phyloP scores from a whole-genome alignment of 208 protist species.

The Tritrichomonas musculus region DNA sequence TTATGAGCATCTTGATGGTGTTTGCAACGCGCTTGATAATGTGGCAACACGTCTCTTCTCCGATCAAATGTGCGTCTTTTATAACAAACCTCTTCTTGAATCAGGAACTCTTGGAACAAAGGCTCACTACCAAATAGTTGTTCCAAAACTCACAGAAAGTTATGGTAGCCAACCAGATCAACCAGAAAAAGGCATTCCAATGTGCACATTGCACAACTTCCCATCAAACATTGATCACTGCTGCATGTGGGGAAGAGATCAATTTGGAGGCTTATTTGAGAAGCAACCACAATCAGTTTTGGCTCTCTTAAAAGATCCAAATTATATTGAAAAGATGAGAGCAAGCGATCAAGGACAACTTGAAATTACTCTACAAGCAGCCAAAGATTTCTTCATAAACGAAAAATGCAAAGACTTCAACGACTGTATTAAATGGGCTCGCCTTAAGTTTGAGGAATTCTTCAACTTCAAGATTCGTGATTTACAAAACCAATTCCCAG shows the following conservation, averaged over 20 bases:
- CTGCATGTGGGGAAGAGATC: conserved; percentile 57
- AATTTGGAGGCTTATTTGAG: conserved; percentile 67
- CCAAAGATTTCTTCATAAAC: conserved; percentile 62
- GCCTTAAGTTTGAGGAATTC: conserved; percentile 79
- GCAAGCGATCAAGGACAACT: conserved; percentile 64
- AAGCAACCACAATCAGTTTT: not conserved
- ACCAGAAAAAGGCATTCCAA: conserved; percentile 92
- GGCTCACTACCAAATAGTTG: conserved; percentile 83
- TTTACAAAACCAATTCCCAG: conserved; percentile 91
- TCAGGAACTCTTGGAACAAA: conserved; percentile 96
- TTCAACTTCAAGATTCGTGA: conserved; percentile 87
- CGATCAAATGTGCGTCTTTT: conserved; percentile 68
- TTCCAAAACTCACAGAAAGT: conserved; percentile 91
- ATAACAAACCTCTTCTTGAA: conserved; percentile 90
- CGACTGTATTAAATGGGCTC: conserved; percentile 83
- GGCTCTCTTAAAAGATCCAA: not conserved
- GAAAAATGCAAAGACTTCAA: conserved; percentile 66
- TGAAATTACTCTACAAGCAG: conserved; percentile 58
- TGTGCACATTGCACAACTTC: conserved; percentile 99
- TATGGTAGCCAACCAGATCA: conserved; percentile 87
- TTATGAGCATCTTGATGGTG: conserved; percentile 73
- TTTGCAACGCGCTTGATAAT: conserved; percentile 99
- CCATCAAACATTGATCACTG: conserved; percentile 72
- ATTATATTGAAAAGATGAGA: conserved; percentile 49
- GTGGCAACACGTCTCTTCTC: conserved; percentile 58